Conservation (phyloP, 306 rosid species). For the Castanea mollissima region DNA sequence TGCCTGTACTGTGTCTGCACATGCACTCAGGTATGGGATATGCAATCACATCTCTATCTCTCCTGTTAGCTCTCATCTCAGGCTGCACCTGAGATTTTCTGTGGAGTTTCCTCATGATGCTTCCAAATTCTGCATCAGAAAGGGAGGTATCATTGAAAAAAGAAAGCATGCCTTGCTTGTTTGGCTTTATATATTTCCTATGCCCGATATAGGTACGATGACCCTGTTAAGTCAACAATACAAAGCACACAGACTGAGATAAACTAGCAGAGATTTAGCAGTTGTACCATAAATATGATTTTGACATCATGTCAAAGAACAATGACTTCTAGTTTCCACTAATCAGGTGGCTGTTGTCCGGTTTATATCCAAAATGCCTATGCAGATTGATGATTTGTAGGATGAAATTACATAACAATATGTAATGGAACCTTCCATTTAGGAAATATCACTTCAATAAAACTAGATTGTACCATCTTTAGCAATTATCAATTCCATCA, state of each 20-base stretch:
- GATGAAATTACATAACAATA: too few relatives aligned
- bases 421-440: too few relatives aligned
- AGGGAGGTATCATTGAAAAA: constrained; percentile 32
- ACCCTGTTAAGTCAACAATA: constrained; percentile 23
- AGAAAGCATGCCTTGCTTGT: constrained; percentile 44
- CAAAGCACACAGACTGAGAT: background rate
- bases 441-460: too few relatives aligned
- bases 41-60: constrained; percentile 50
- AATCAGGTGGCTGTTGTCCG: too few relatives aligned
- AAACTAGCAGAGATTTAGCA: too few relatives aligned
- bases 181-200: constrained; percentile 52
- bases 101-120: constrained; percentile 36
- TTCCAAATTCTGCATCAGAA: constrained; percentile 37
- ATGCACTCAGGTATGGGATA: constrained; percentile 53
- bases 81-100: constrained; percentile 39
- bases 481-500: too few relatives aligned
- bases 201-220: constrained; percentile 56
- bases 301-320: too few relatives aligned
- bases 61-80: constrained; percentile 36
- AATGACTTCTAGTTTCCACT: too few relatives aligned
- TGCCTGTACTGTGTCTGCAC: constrained; percentile 28
- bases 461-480: too few relatives aligned
- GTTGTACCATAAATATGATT: too few relatives aligned
- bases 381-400: background rate
- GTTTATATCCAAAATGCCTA: background rate